Base-by-base conservation (phyloP, 1,139 yeast genomes). In the Magnusiomyces fungicola region DNA sequence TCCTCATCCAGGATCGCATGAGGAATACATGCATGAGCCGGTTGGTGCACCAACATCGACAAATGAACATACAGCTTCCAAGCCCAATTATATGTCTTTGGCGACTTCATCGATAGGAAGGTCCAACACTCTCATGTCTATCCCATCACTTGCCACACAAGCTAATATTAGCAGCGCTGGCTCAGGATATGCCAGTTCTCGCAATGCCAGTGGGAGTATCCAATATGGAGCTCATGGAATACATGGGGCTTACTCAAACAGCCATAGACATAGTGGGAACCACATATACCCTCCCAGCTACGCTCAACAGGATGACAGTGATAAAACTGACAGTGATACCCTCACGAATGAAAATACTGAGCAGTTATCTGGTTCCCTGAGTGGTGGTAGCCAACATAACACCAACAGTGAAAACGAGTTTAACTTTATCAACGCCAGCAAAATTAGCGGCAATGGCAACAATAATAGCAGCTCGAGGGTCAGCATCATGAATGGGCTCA, bases 31-130 rank as follows among this genome's bases (percentile, higher is more conserved):
- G 7, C 19, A 24, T 5, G 36, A 32, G 14, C 5, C 36, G 6
- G 18, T n/a, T 19, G 36, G 16, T n/a, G n/a, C n/a, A n/a, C n/a
- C n/a, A n/a, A 18, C 23, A 5, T 18, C 38, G 16, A n/a, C 14
- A 7, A 23, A 34, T 23, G 23, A 34, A 18, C 32, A 12, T 24
- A 9, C 30, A 22, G 19, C 43, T 5, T 27, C 36, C n/a, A 41
- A 29, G 22, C 33, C 36, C 12, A 41, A 16, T 23, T 44, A 7
- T 30, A 50, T 32, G 38, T 42, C 38, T 14, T 40, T 34, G 49
- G 50, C 43, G 5, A 30, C 37, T 3, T 16, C 44, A 3, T 29
- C 44, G 9, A 23, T 14, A 27, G 21, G 23, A 21, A 5, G 23
- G 19, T 18, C 21, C n/a, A 34, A 34, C 19, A 18, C 23, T 9